phyloP scores from a whole-genome alignment of 2,329 filamentous ascomycete species.

The Ophiocordyceps robertsii region DNA sequence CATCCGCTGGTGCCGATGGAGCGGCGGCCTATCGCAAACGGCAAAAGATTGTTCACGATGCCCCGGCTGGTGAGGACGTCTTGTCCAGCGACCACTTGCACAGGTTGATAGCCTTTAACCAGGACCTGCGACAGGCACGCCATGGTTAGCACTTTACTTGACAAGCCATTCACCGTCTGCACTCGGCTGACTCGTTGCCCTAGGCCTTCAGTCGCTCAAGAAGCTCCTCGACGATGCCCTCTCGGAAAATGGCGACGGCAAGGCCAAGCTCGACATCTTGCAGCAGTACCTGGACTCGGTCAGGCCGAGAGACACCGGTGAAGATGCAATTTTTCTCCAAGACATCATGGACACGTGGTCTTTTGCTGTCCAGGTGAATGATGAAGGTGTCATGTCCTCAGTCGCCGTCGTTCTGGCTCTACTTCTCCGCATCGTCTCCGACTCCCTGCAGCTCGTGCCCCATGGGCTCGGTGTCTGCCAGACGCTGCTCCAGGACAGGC shows the following conservation, averaged over 20 bases:
- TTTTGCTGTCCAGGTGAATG: slow-evolving; percentile 65
- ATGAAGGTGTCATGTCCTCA: slow-evolving; percentile 68
- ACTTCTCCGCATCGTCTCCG: slow-evolving; percentile 65
- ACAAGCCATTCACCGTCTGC: neutral
- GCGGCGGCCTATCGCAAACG: slow-evolving; percentile 34
- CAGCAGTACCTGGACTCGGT: slow-evolving; percentile 52
- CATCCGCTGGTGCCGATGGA: slow-evolving; percentile 24
- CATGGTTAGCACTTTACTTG: slow-evolving; percentile 35
- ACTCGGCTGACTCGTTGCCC: neutral
- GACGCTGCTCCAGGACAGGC: slow-evolving; percentile 66
- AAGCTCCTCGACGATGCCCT: slow-evolving; percentile 54
- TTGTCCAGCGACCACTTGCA: slow-evolving; percentile 52
- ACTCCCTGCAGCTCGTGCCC: slow-evolving; percentile 57
- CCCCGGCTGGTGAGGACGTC: slow-evolving; percentile 47
- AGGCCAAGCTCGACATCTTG: slow-evolving; percentile 41
- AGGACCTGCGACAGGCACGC: slow-evolving; percentile 52
- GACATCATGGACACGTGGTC: slow-evolving; percentile 85
- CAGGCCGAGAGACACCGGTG: slow-evolving; percentile 29
- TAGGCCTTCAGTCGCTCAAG: slow-evolving; percentile 58
- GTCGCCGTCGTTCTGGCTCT: slow-evolving; percentile 71
- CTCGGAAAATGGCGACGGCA: slow-evolving; percentile 28
- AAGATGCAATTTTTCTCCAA: slow-evolving; percentile 48
- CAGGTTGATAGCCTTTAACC: slow-evolving; percentile 55
- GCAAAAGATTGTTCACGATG: slow-evolving; percentile 41
- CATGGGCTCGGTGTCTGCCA: slow-evolving; percentile 69